Evolutionary conservation across 148 eudicot species (phyloP).

Genomic region (Vaccinium myrtillus): DNA sequence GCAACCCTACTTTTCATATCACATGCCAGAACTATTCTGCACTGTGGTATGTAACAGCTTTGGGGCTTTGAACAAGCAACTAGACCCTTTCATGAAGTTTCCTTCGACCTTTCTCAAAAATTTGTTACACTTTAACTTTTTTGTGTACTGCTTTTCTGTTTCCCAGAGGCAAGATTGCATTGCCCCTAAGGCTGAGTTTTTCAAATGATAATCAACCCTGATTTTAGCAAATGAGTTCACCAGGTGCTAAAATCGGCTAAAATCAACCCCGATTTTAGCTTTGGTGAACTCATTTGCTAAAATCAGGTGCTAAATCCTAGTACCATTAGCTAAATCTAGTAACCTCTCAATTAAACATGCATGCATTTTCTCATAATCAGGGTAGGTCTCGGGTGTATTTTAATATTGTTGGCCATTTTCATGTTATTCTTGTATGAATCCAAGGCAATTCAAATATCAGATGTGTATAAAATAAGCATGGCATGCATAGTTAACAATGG

Average conservation of each 20-base stretch:
- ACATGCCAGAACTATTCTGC: background rate
- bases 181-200: background rate
- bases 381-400: background rate
- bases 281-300: too few relatives aligned
- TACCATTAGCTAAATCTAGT: background rate
- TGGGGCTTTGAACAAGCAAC: background rate
- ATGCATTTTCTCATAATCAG: background rate
- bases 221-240: too few relatives aligned
- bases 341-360: background rate
- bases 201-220: too few relatives aligned
- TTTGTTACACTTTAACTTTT: background rate
- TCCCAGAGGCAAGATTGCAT: background rate
- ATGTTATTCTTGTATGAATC: background rate
- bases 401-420: background rate
- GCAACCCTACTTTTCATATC: background rate
- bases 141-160: background rate
- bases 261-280: too few relatives aligned
- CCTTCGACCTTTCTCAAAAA: background rate
- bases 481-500: background rate
- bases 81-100: background rate
- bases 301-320: background rate
- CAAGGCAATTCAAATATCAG: background rate
- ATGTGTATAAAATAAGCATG: background rate
- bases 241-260: too few relatives aligned
- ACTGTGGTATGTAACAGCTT: background rate